These are phyloP conservation scores for Pseudogymnoascus sp. DNA, from an alignment of 2,329 filamentous ascomycete species.

Conservation along the genomic window DNA sequence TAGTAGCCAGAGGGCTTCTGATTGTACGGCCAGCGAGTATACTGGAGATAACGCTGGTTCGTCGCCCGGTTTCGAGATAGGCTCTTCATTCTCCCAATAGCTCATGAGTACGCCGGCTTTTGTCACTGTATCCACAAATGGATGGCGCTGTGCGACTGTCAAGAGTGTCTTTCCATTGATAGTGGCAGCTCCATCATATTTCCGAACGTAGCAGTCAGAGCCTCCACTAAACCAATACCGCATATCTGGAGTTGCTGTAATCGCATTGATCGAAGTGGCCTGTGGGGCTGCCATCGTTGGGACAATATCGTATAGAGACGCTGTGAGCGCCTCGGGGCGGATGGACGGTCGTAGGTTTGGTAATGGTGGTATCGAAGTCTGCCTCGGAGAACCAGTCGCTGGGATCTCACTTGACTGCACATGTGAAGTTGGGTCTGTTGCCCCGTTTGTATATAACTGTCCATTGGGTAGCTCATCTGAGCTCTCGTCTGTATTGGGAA, in stretches of 20 bases:
- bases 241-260: conserved; percentile 87
- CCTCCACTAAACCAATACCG: conserved; percentile 92
- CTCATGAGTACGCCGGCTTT: conserved; percentile 92
- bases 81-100: conserved; percentile 98
- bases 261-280: conserved; percentile 87
- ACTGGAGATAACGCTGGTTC: conserved; percentile 73
- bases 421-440: conserved; percentile 23
- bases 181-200: conserved; percentile 91
- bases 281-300: conserved; percentile 96
- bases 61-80: conserved; percentile 35
- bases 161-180: conserved; percentile 90
- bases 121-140: conserved; percentile 93
- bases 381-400: conserved; percentile 25
- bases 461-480: conserved; percentile 20
- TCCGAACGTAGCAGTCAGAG: conserved; percentile 89
- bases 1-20: conserved; percentile 81
- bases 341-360: conserved; percentile 48
- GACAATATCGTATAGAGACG: conserved; percentile 83
- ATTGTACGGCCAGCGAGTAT: conserved; percentile 87
- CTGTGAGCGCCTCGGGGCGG: conserved; percentile 70
- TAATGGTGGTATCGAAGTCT: conserved; percentile 31
- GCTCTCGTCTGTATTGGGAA: conserved; percentile 22
- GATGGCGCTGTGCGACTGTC: conserved; percentile 91
- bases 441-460: conserved; percentile 19
- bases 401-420: conserved; percentile 21